Base-by-base conservation (phyloP, 768 basidiomycete genomes). In the Holtermannia corniformis region DNA sequence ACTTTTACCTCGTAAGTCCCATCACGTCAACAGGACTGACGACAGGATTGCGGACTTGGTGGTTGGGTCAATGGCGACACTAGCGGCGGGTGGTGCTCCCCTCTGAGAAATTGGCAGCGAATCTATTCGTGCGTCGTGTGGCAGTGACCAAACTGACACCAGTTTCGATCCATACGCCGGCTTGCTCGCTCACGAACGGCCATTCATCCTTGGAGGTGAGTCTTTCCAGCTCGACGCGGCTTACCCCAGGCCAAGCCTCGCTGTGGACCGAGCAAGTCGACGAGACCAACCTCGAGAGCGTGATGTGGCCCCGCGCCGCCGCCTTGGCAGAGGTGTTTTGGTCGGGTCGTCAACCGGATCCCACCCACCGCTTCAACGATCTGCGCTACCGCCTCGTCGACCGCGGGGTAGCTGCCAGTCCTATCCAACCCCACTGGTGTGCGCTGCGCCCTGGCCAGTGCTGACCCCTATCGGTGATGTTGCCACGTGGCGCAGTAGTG, bases 41-140 rank as follows among this genome's bases (percentile, higher is more conserved):
- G 13, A 5, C 49, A 76, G 73, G 85, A 87, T 60, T 86, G 84
- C 57, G 86, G 86, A 28, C 80, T 70, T 1, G 86, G 85, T 5
- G 81, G 76, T 24, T 87, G 84, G 83, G 71, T 85, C 10, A 84
- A 83, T 0, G 68, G 78, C 26, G 69, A 50, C 62, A 66, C 58
- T 10, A 60, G 52, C 16, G 63, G 72, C 3, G 55, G 55, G 13
- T 86, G 84, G 82, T 85, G 83, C 62, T 82, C 83, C 60, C 83
- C 84, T 0, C 86, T 82, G 80, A 86, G 86, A 70, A 81, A 81
- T 4, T 88, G 86, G 86, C 81, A 84, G 63, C 78, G 80, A 72
- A 83, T 84, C 50, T 53, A 62, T 54, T 28, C 55, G 57, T 49
- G 23, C 42, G 53, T 41, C 10, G 11, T 20, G 20, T 23, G 24